Conservation (phyloP, 228 moss, liverwort and hornwort species). For the Sphagnum fallax region DNA sequence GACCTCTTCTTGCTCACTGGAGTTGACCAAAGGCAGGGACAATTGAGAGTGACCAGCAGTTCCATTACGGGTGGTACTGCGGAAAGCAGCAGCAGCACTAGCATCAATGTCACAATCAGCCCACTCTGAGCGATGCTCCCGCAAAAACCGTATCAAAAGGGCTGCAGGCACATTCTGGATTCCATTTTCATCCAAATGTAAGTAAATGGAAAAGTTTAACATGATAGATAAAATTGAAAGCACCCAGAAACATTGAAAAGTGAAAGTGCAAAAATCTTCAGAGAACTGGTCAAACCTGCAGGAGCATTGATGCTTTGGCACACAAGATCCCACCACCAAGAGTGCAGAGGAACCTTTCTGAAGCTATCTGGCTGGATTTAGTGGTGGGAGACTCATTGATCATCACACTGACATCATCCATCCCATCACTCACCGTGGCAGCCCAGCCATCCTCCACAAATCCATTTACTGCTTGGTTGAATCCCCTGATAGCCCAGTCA, state of each 20-base stretch:
- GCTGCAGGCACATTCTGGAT: constrained; percentile 95
- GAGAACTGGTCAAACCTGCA: constrained; percentile 43
- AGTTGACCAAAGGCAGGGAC: constrained; percentile 85
- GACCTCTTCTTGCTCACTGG: constrained; percentile 94
- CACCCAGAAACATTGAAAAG: too few species aligned
- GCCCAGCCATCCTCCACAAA: constrained; percentile 93
- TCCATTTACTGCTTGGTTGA: constrained; percentile 93
- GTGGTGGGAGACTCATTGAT: constrained; percentile 74
- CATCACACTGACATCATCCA: constrained; percentile 93
- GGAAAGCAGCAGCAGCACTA: constrained; percentile 79
- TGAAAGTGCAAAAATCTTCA: too few species aligned
- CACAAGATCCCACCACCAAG: constrained; percentile 94
- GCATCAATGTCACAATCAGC: constrained; percentile 93
- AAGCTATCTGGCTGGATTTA: constrained; percentile 69
- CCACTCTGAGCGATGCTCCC: constrained; percentile 98
- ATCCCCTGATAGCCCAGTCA: constrained; percentile 78
- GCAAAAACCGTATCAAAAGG: constrained; percentile 76
- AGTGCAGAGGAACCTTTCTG: constrained; percentile 80
- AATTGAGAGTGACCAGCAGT: constrained; percentile 29
- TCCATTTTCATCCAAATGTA: not conserved
- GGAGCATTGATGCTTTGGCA: constrained; percentile 91
- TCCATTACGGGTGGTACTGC: constrained; percentile 41
- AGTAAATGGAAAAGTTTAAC: too few species aligned
- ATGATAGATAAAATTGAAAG: too few species aligned
- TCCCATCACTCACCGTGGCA: constrained; percentile 69